Base-by-base conservation (phyloP, 2,329 filamentous ascomycete genomes). In the Stemphylium beticola region DNA sequence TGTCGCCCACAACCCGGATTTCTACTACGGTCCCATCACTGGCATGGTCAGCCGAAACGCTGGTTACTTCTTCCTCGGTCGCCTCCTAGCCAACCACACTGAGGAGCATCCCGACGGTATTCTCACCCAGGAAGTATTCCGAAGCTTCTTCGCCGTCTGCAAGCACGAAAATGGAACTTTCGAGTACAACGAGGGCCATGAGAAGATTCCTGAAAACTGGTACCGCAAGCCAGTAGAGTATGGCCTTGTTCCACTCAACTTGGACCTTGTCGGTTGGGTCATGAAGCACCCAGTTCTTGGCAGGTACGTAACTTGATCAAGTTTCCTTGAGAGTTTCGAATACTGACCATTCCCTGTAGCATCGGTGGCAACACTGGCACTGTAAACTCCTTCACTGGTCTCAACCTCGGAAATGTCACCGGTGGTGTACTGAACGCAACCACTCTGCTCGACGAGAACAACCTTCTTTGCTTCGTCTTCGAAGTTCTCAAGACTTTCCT, bases 161-260 rank as follows among this genome's bases (percentile, higher is more conserved):
- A 75, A 76, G 18, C 61, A 71, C 40, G 70, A 74, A 4, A 66
- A 78, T 6, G 72, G 75, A 36, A 38, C 34, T 4, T 79, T 82
- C 2, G 62, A 57, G 42, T 67, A 67, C 58, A 77, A 76, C 8
- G 62, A 74, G 20, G 82, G 82, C n/a, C 77, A 78, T 61, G 81
- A 84, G 60, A 74, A 77, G 3, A 82, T 84, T 37, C 82, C 82
- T 0, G 74, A 78, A 20, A 83, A 84, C 67, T 84, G 81, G 79
- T 84, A 80, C 67, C 76, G 77, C 36, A 73, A 64, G 4, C 67
- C 72, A 0, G 64, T 75, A 0, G 80, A 82, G 43, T 84, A 82
- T 52, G 77, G 77, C n/a, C 69, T 82, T 7, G 61, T 81, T 5
- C 70, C 48, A 17, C 52, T 67, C 14, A 67, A 67, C 38, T 17